Conservation (phyloP, 192 early-diverging fungal species). For the Backusella tarrabulga region DNA sequence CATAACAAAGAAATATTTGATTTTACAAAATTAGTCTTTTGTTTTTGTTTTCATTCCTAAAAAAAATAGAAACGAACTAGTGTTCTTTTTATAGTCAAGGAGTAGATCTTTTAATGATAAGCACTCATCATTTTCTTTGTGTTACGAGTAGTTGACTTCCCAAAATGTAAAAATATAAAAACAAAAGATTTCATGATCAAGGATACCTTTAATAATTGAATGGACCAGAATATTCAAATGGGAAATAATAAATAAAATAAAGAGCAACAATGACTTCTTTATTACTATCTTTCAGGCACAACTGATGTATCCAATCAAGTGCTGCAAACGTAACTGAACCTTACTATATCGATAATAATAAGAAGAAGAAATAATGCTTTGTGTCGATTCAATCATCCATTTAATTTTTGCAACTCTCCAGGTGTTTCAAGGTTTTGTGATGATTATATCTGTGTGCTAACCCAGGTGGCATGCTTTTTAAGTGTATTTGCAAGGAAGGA, state of each 20-base stretch:
- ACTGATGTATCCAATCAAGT: background rate
- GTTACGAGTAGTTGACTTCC: no score
- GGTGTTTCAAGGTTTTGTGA: no score
- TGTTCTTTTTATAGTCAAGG: no score
- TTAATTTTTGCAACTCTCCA: background rate
- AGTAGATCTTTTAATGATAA: no score
- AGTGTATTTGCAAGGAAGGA: no score
- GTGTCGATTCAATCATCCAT: background rate
- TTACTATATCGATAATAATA: background rate
- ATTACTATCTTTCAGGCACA: background rate
- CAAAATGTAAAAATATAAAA: no score
- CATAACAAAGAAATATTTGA: no score
- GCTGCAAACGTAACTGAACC: background rate
- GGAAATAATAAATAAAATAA: background rate
- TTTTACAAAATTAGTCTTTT: no score
- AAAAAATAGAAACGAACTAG: background rate
- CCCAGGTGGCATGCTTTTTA: no score
- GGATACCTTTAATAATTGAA: background rate
- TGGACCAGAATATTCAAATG: background rate
- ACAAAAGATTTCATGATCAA: no score
- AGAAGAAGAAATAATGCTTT: background rate
- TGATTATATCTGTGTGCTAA: no score
- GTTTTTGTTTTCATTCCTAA: background rate
- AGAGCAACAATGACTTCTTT: background rate
- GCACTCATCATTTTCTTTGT: no score